Percentiles rank a stretch among this genome's conserved stretches.
Conservation (phyloP, 208 protist species). For the Wallacemonas sp. region DNA sequence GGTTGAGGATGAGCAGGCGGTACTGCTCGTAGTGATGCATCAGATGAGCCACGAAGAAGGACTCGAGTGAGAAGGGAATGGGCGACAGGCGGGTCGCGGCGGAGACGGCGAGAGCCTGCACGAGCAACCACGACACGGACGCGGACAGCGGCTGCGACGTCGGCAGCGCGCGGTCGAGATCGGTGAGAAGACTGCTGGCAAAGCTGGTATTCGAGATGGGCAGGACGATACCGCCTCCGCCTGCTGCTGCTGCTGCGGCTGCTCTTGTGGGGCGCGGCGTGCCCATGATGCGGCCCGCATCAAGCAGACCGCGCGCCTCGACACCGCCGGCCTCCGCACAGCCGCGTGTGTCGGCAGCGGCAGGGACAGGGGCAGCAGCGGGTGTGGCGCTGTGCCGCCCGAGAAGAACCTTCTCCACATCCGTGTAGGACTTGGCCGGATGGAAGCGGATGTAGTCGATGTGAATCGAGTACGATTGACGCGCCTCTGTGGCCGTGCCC, state of each 20-base stretch:
- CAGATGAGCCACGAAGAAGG: constrained; percentile 53
- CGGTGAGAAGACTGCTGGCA: constrained; percentile 6
- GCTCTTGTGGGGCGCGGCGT: no score
- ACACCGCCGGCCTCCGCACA: no score
- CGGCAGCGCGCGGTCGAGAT: neutral
- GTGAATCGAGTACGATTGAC: constrained; percentile 64
- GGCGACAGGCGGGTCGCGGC: constrained; percentile 25
- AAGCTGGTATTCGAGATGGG: constrained; percentile 14
- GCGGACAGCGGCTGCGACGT: constrained; percentile 1
- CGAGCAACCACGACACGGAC: constrained; percentile 14
- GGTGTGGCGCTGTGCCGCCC: neutral
- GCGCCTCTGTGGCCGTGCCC: constrained; percentile 6
- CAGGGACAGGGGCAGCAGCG: no score
- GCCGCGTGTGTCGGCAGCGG: no score
- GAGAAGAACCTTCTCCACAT: constrained; percentile 3
- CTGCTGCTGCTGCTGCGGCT: no score
- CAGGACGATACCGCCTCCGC: no score
- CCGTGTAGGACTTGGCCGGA: constrained; percentile 21
- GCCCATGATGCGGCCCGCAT: neutral
- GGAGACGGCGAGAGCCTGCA: constrained; percentile 28
- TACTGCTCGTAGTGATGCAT: constrained; percentile 82
- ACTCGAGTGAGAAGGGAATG: constrained; percentile 54
- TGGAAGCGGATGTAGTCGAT: constrained; percentile 80
- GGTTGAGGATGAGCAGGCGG: constrained; percentile 70
- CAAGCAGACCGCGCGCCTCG: neutral